These are phyloP conservation scores for Sinapis alba DNA, from an alignment of 441 rosid species.

Conservation along the genomic window DNA sequence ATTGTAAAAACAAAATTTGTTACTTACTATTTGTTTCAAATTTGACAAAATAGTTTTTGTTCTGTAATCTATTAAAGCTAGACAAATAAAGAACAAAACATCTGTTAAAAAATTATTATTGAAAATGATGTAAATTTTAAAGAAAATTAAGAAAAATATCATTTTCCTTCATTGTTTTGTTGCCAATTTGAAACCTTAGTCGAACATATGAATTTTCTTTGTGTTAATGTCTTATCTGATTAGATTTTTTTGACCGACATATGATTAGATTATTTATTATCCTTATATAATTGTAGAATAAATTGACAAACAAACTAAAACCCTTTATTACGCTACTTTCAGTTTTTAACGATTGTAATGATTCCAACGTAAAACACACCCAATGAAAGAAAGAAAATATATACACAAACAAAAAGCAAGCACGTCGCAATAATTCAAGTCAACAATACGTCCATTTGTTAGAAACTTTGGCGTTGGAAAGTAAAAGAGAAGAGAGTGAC, in stretches of 20 bases:
- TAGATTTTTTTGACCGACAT: background rate
- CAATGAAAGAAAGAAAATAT: background rate
- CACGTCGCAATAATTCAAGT: constrained; percentile 18
- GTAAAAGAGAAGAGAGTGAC: constrained; percentile 33
- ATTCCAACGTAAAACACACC: constrained; percentile 15
- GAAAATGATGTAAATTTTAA: too few species aligned
- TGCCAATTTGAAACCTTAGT: background rate
- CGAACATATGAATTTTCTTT: background rate
- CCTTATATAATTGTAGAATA: background rate
- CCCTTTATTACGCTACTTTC: background rate
- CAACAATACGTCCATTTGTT: constrained; percentile 18
- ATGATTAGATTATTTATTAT: background rate
- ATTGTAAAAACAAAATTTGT: too few species aligned
- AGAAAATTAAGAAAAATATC: too few species aligned
- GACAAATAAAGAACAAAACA: too few species aligned
- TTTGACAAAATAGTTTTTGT: too few species aligned
- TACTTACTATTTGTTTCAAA: too few species aligned
- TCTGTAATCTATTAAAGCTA: too few species aligned
- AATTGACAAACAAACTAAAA: background rate
- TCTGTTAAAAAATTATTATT: too few species aligned
- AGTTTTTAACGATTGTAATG: background rate
- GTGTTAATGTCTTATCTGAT: background rate
- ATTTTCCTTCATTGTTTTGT: too few species aligned
- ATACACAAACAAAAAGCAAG: constrained; percentile 1
- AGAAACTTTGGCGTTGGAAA: constrained; percentile 35